Percentiles rank a stretch among this genome's conserved stretches.
These are phyloP conservation scores for Chaetomiaceae sp. DNA, from an alignment of 2,329 filamentous ascomycete species.

Conservation along the genomic window DNA sequence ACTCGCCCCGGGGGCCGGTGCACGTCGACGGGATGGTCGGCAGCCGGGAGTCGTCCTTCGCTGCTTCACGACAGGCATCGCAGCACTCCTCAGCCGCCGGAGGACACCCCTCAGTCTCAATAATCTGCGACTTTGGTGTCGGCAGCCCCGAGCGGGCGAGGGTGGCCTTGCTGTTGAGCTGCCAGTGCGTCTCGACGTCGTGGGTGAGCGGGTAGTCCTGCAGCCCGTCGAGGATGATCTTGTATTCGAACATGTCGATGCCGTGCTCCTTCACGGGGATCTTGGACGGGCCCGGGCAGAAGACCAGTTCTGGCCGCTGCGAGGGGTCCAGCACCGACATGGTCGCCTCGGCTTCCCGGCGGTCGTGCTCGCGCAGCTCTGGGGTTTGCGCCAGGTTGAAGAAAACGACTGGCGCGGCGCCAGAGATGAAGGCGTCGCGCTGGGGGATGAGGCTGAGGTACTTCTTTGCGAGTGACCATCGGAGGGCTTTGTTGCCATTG, in stretches of 20 bases:
- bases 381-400: slow-evolving; percentile 29
- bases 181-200: slow-evolving; percentile 33
- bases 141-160: slow-evolving; percentile 34
- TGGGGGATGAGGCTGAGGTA: slow-evolving; percentile 36
- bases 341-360: slow-evolving; percentile 30
- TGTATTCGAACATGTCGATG: slow-evolving; percentile 31
- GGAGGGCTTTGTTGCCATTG: slow-evolving; percentile 15
- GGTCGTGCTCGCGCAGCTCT: slow-evolving; percentile 27
- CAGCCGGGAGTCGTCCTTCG: slow-evolving; percentile 4
- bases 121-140: slow-evolving; percentile 29
- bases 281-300: slow-evolving; percentile 30
- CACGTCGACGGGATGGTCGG: slow-evolving; percentile 29
- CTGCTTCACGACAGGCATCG: slow-evolving; percentile 19
- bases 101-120: slow-evolving; percentile 27
- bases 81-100: slow-evolving; percentile 26
- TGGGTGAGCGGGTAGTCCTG: slow-evolving; percentile 30
- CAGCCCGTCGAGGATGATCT: slow-evolving; percentile 31
- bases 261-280: slow-evolving; percentile 27
- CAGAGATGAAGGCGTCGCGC: slow-evolving; percentile 34
- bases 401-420: slow-evolving; percentile 27
- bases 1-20: slow-evolving; percentile 27
- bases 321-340: slow-evolving; percentile 27
- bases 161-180: slow-evolving; percentile 35
- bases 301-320: slow-evolving; percentile 33
- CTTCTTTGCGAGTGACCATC: slow-evolving; percentile 30